Evolutionary conservation across 1,284 basidiomycete species (phyloP).

Genomic region (Puccinia hordei): DNA sequence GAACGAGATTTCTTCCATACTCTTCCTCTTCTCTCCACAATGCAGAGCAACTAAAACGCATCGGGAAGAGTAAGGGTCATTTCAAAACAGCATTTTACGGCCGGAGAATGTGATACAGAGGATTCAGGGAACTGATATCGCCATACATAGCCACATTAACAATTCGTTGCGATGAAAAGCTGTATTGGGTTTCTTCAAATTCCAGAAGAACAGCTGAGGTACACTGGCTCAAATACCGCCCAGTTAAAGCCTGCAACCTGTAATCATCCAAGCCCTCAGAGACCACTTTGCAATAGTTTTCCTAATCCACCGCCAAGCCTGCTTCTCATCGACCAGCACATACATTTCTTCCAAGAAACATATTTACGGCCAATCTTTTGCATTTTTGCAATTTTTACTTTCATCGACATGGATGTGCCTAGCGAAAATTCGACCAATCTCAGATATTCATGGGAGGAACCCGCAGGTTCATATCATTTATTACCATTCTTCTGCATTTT

Average conservation of each 20-base stretch:
- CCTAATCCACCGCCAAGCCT: not conserved
- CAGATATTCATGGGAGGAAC: not conserved
- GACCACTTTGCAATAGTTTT: not conserved
- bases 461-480: conserved; percentile 11
- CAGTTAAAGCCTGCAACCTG: not conserved
- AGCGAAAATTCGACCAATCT: conserved; percentile 15
- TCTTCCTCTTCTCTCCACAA: not conserved
- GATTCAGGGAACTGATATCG: conserved; percentile 4
- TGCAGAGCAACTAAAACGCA: not conserved
- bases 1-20: not conserved
- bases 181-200: conserved; percentile 14
- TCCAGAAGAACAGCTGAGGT: conserved; percentile 1
- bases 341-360: not conserved
- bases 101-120: conserved; percentile 16
- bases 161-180: conserved; percentile 7
- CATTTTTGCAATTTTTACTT: not conserved
- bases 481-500: not conserved
- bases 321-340: not conserved
- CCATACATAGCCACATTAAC: conserved; percentile 11
- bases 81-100: not conserved
- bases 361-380: not conserved
- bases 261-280: not conserved
- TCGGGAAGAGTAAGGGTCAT: not conserved
- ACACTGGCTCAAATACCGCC: not conserved
- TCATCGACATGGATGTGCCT: not conserved